Base-by-base conservation (phyloP, 352 stramenopile species). In the Phytophthora citricola region DNA sequence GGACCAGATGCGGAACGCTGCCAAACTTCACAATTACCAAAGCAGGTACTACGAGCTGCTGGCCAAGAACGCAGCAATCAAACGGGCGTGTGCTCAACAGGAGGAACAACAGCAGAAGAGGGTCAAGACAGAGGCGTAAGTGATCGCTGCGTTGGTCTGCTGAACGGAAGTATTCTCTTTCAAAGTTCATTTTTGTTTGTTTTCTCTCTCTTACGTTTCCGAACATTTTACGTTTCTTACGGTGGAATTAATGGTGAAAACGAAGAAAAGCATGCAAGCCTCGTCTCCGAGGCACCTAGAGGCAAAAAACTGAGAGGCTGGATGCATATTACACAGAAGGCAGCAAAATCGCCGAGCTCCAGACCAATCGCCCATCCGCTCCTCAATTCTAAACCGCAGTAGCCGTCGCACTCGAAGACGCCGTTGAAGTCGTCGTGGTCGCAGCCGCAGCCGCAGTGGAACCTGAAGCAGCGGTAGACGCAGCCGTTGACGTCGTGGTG, bases 31-130 rank as follows among this genome's bases (percentile, higher is more conserved):
- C 14, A 76, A 46, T 32, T 89, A 92, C 57, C 63, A 78, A 50
- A 78, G 63, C 61, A 85, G 76, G 36, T 85, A 87, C 49, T 61
- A 85, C 44, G 76, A 89, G 5, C 66, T 94, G 66, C 57, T 91
- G n/a, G 61, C 53, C 40, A 91, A 93, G 66, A 91, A 90, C 53
- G 70, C 72, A 12, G 50, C 75, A 11, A 91, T 91, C 51, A 85
- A 89, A 51, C 60, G 69, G 6, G 69, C 73, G 17, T 76, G 69
- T 17, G 58, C 31, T 27, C 31, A 58, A 38, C 41, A 76, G 47
- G 49, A 76, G 44, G 5, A 36, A 26, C 65, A 63, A n/a, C 52
- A 43, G 48, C 58, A 71, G 22, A 83, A 86, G 67, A 86, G 73
- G 46, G 11, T 65, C 36, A 83, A 81, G 69, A 76, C 67, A 36